A percentile compares a stretch with the other conserved stretches of the same genome.
These are phyloP conservation scores for Jimgerdemannia lactiflua DNA, from an alignment of 192 early-diverging fungal species.

Conservation along the genomic window DNA sequence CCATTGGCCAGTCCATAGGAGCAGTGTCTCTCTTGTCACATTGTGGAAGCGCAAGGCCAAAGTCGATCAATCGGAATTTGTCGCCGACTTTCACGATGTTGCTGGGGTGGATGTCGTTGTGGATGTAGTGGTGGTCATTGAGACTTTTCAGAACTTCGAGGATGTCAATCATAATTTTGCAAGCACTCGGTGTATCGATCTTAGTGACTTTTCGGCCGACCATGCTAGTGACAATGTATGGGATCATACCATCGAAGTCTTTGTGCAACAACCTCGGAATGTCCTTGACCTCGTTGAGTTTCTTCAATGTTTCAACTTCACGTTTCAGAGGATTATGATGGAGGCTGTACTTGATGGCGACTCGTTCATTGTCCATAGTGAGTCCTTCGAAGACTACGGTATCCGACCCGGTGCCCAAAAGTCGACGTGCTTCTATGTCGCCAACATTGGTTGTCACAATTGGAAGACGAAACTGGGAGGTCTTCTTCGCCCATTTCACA, in stretches of 20 bases:
- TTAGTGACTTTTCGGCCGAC: background rate
- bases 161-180: conserved; percentile 5
- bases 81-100: conserved; percentile 4
- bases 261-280: background rate
- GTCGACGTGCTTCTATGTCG: background rate
- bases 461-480: background rate
- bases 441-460: background rate
- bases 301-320: conserved; percentile 1
- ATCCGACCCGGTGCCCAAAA: background rate
- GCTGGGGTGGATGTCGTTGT: conserved; percentile 1
- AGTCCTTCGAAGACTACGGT: conserved; percentile 1
- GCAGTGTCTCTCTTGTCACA: conserved; percentile 7
- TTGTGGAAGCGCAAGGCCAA: background rate
- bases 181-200: background rate
- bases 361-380: background rate
- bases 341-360: conserved; percentile 4
- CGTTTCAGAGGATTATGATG: background rate
- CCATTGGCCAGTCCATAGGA: background rate
- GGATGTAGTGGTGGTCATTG: background rate
- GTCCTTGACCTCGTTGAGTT: background rate
- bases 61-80: conserved; percentile 8
- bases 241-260: background rate
- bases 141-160: background rate
- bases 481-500: background rate
- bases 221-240: conserved; percentile 9